Evolutionary conservation across 2,329 filamentous ascomycete genomes (phyloP).

Genomic region (Exophiala viscosa): DNA sequence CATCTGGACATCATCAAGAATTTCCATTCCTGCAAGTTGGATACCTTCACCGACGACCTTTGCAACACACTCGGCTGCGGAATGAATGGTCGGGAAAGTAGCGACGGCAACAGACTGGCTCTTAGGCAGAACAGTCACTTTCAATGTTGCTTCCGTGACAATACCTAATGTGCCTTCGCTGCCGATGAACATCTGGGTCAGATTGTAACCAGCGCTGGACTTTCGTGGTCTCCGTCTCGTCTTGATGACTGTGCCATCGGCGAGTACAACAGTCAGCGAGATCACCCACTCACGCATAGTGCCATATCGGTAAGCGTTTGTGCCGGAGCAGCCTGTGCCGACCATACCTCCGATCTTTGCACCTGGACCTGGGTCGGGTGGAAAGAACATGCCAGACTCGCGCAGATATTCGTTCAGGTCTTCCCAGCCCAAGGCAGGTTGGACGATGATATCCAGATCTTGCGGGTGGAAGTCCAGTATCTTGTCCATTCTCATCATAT

Average conservation of each 20-base stretch:
- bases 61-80: conserved; percentile 74
- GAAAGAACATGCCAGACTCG: conserved; percentile 78
- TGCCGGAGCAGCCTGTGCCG: conserved; percentile 59
- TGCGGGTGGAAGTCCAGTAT: conserved; percentile 73
- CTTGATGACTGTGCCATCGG: conserved; percentile 85
- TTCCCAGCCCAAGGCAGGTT: conserved; percentile 85
- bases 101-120: conserved; percentile 77
- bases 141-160: conserved; percentile 85
- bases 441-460: conserved; percentile 71
- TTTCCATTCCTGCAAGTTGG: conserved; percentile 85
- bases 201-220: conserved; percentile 85
- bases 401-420: conserved; percentile 72
- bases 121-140: conserved; percentile 76
- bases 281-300: conserved; percentile 96
- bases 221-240: conserved; percentile 84
- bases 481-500: conserved; percentile 81
- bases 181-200: conserved; percentile 84
- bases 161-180: conserved; percentile 88
- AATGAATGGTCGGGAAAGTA: conserved; percentile 61
- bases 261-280: conserved; percentile 79
- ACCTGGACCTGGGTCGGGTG: conserved; percentile 83
- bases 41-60: conserved; percentile 76
- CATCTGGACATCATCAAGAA: conserved; percentile 91
- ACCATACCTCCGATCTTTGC: conserved; percentile 81
- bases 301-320: conserved; percentile 87